Evolutionary conservation across 2,329 filamentous ascomycete species (phyloP).

Genomic region (Dactylellina cionopaga): DNA sequence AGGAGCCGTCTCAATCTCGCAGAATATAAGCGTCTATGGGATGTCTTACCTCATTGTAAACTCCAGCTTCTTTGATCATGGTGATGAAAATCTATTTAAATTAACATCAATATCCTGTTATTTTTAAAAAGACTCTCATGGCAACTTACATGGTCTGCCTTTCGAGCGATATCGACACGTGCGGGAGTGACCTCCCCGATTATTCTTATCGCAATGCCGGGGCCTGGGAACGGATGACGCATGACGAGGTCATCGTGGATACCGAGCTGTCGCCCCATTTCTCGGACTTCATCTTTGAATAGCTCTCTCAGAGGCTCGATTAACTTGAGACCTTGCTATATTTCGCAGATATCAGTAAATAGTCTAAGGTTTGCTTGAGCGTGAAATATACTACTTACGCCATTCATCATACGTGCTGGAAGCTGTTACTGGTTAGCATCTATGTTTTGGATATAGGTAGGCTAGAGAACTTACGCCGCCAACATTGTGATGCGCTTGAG

Average conservation of each 20-base stretch:
- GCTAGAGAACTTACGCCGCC: too few relatives aligned
- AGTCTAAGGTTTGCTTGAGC: too few relatives aligned
- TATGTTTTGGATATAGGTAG: too few relatives aligned
- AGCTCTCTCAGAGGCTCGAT: constrained; percentile 82
- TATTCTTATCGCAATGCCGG: constrained; percentile 79
- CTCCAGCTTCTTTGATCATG: background rate
- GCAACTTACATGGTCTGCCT: constrained; percentile 79
- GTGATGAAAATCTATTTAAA: background rate
- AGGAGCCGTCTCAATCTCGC: too few relatives aligned
- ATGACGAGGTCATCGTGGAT: constrained; percentile 80
- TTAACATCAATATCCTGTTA: too few relatives aligned
- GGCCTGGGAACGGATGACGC: constrained; percentile 81
- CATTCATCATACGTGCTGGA: too few relatives aligned
- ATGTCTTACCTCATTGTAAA: background rate
- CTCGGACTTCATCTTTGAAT: constrained; percentile 74
- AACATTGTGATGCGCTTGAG: constrained; percentile 77
- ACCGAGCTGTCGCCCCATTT: constrained; percentile 74
- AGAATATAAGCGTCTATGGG: too few relatives aligned
- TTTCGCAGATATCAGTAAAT: too few relatives aligned
- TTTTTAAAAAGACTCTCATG: too few relatives aligned
- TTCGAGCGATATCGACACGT: constrained; percentile 79
- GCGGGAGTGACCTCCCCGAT: constrained; percentile 85
- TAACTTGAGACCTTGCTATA: constrained; percentile 72
- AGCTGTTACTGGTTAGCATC: too few relatives aligned
- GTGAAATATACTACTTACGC: too few relatives aligned